Conservation (phyloP, 352 stramenopile genomes). For the Lagenidium sp. region DNA sequence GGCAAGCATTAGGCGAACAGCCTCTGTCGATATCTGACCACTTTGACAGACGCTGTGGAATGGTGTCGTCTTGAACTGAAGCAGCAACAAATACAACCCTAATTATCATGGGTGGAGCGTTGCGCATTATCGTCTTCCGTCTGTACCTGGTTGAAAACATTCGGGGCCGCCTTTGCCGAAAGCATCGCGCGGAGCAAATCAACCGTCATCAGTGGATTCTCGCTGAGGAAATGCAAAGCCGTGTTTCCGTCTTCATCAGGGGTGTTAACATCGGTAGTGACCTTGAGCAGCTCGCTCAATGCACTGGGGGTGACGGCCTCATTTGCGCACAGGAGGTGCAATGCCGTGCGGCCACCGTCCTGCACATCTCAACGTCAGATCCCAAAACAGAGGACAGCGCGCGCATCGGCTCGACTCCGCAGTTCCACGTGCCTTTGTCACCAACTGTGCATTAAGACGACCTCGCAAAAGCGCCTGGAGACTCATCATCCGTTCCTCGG, state of each 20-base stretch:
- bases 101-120: too few species aligned
- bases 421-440: neutral
- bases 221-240: conserved; percentile 48
- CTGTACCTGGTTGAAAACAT: conserved; percentile 65
- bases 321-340: conserved; percentile 50
- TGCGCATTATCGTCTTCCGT: too few species aligned
- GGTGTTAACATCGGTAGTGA: conserved; percentile 23
- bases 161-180: conserved; percentile 28
- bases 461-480: conserved; percentile 9
- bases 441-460: conserved; percentile 15
- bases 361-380: too few species aligned
- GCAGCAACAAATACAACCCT: too few species aligned
- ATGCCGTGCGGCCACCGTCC: conserved; percentile 15
- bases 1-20: conserved; percentile 38
- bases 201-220: conserved; percentile 33
- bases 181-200: conserved; percentile 32
- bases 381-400: neutral
- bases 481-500: conserved; percentile 4
- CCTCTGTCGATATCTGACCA: conserved; percentile 23
- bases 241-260: conserved; percentile 58
- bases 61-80: conserved; percentile 62
- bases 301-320: conserved; percentile 25
- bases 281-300: conserved; percentile 33
- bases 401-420: too few species aligned
- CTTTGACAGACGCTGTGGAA: conserved; percentile 75